phyloP scores from a whole-genome alignment of 2,329 filamentous ascomycete genomes.

The Pseudogymnoascus sp. region DNA sequence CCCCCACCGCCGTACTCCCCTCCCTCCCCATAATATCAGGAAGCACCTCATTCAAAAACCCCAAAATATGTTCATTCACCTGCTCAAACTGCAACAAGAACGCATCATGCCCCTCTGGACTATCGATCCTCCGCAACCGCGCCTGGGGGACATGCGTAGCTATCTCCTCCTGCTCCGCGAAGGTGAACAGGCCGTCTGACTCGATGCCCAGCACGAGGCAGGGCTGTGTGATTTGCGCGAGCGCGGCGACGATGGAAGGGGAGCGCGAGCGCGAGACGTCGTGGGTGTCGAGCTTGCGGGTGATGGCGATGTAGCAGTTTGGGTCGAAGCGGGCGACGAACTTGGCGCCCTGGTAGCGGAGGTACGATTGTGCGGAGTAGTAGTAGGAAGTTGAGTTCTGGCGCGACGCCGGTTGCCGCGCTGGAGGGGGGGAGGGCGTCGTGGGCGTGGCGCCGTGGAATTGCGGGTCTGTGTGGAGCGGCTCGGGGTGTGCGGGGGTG shows the following conservation, averaged over 20 bases:
- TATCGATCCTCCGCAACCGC: conserved; percentile 78
- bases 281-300: conserved; percentile 93
- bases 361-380: conserved; percentile 95
- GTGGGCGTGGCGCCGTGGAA: conserved; percentile 57
- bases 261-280: conserved; percentile 75
- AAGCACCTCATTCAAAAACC: conserved; percentile 72
- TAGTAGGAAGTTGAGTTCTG: conserved; percentile 59
- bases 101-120: conserved; percentile 90
- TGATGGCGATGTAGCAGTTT: conserved; percentile 99
- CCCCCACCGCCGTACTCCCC: conserved; percentile 31
- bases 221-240: conserved; percentile 78
- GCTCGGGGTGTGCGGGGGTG: conserved; percentile 9
- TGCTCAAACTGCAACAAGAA: conserved; percentile 96
- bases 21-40: conserved; percentile 77
- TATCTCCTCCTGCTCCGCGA: conserved; percentile 90
- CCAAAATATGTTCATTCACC: conserved; percentile 79
- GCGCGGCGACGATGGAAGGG: conserved; percentile 56
- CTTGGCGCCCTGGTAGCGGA: conserved; percentile 92
- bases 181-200: conserved; percentile 92
- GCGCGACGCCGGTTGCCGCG: conserved; percentile 22
- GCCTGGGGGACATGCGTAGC: conserved; percentile 73
- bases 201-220: conserved; percentile 89
- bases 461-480: conserved; percentile 52
- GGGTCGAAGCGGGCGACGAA: conserved; percentile 96
- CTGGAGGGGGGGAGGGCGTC: conserved; percentile 36